Conservation (phyloP, 129 eudicot genomes). For the Helianthus tuberosus region DNA sequence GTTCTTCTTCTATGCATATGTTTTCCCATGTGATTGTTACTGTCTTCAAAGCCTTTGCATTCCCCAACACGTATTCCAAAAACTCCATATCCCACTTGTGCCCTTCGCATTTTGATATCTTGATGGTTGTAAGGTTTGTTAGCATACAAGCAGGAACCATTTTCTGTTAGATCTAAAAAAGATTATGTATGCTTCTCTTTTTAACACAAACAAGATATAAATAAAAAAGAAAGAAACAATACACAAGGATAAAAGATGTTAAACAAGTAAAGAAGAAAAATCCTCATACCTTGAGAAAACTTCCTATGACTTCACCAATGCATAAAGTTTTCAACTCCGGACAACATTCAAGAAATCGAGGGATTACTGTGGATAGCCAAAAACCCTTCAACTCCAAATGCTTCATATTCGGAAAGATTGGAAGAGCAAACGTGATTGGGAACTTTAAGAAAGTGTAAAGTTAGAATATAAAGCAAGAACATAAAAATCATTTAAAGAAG, state of each 20-base stretch:
- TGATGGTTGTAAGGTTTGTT: slow-evolving; percentile 10
- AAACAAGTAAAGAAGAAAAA: too few species aligned
- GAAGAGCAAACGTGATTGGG: background rate
- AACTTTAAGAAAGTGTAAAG: background rate
- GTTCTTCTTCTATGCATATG: background rate
- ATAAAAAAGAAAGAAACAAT: too few species aligned
- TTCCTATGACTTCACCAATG: background rate
- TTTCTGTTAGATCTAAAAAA: background rate
- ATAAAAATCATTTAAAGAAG: too few species aligned
- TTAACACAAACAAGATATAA: background rate
- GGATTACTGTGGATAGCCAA: background rate
- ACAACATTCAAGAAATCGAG: background rate
- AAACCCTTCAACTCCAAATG: background rate
- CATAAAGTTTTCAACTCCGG: background rate
- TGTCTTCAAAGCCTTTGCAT: slow-evolving; percentile 18
- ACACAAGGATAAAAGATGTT: too few species aligned
- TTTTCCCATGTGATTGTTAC: background rate
- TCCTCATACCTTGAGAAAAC: too few species aligned
- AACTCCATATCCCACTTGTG: background rate
- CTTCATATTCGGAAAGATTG: background rate
- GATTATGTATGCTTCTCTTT: background rate
- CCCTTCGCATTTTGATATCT: background rate
- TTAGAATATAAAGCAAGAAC: too few species aligned
- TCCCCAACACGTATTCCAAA: slow-evolving; percentile 19
- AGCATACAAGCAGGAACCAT: slow-evolving; percentile 13